Percentiles rank a stretch among this genome's conserved stretches.
Evolutionary conservation across 108 stramenopile genomes (phyloP).

Genomic region (Cylindrotheca closterium): DNA sequence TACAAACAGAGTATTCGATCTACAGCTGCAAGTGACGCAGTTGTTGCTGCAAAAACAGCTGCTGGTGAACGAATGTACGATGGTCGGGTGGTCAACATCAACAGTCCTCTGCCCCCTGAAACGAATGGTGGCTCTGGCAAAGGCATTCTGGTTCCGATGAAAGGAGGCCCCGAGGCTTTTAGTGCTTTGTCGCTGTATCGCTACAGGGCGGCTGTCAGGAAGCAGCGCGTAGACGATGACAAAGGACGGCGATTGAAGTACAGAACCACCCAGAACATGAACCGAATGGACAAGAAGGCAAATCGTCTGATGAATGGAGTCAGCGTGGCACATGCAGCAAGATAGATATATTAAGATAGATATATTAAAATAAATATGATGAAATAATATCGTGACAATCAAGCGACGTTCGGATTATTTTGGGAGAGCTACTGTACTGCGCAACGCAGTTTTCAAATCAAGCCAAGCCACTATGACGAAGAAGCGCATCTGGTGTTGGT

Average conservation of each 20-base stretch:
- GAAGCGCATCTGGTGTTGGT: conserved; percentile 91
- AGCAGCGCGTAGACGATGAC: conserved; percentile 69
- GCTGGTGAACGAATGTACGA: conserved; percentile 76
- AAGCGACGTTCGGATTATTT: background rate
- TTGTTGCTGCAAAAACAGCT: conserved; percentile 67
- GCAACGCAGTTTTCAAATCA: conserved; percentile 23
- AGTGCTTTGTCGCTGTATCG: conserved; percentile 84
- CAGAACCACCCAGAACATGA: conserved; percentile 61
- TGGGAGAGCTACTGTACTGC: background rate
- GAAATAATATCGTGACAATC: background rate
- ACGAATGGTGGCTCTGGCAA: conserved; percentile 41
- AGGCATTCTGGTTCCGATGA: conserved; percentile 56
- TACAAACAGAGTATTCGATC: conserved; percentile 80
- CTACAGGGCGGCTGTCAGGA: conserved; percentile 77
- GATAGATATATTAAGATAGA: too few relatives aligned
- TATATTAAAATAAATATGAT: background rate
- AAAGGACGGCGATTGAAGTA: conserved; percentile 50
- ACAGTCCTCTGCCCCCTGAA: conserved; percentile 15
- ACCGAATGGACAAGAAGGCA: conserved; percentile 87
- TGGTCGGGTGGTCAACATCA: conserved; percentile 64
- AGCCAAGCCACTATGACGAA: conserved; percentile 95
- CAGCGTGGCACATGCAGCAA: conserved; percentile 65
- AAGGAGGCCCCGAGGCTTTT: conserved; percentile 43
- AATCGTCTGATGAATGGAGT: conserved; percentile 83
- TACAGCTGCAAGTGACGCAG: conserved; percentile 40